Percentiles rank a stretch among this genome's conserved stretches.
Evolutionary conservation across 2,329 filamentous ascomycete genomes (phyloP).

Genomic region (Penicillium sp.): DNA sequence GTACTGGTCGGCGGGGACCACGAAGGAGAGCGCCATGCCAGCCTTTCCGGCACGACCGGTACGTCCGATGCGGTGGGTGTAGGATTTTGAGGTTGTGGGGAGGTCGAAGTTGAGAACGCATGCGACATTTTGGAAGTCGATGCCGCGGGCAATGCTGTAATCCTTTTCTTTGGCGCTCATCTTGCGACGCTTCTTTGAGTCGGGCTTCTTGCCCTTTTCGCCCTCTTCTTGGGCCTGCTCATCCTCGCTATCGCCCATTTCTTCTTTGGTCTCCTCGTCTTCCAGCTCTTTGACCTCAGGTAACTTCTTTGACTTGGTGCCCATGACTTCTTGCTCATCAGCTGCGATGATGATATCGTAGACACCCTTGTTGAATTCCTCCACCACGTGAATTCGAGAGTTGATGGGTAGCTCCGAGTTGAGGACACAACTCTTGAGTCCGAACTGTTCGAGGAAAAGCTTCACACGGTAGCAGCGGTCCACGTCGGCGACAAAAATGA

Average conservation of each 20-base stretch:
- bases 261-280: constrained; percentile 29
- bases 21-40: constrained; percentile 95
- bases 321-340: constrained; percentile 84
- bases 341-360: constrained; percentile 98
- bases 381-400: constrained; percentile 87
- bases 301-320: constrained; percentile 43
- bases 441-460: constrained; percentile 95
- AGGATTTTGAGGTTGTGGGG: constrained; percentile 82
- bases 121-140: constrained; percentile 94
- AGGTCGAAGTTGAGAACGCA: constrained; percentile 98
- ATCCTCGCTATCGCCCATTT: constrained; percentile 42
- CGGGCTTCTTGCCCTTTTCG: constrained; percentile 24
- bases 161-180: constrained; percentile 74
- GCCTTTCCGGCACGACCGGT: constrained; percentile 88
- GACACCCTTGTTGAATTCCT: constrained; percentile 94
- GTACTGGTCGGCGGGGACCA: constrained; percentile 77
- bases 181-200: constrained; percentile 61
- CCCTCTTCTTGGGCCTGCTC: constrained; percentile 35
- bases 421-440: constrained; percentile 86
- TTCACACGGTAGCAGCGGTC: constrained; percentile 90
- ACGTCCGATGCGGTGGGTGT: constrained; percentile 94
- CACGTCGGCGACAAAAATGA: constrained; percentile 81
- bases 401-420: constrained; percentile 96
- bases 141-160: constrained; percentile 91
- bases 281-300: constrained; percentile 26